Evolutionary conservation across 768 basidiomycete genomes (phyloP).

Genomic region (Flagelloscypha sp.): DNA sequence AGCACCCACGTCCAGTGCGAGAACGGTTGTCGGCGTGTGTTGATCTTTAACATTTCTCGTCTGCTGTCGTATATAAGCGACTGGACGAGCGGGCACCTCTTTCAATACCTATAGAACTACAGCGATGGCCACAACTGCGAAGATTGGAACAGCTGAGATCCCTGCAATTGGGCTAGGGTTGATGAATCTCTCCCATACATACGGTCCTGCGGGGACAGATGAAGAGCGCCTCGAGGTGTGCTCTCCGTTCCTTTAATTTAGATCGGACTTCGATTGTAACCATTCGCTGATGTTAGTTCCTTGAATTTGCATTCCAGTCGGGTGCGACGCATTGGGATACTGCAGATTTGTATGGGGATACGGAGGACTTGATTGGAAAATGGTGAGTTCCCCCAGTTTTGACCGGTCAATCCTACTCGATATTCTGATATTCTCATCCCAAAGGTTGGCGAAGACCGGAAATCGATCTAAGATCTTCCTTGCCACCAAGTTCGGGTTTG

Average conservation of each 20-base stretch:
- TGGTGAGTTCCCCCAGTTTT: slow-evolving; percentile 18
- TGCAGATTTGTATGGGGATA: slow-evolving; percentile 26
- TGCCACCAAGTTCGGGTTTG: slow-evolving; percentile 27
- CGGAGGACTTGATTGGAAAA: slow-evolving; percentile 32
- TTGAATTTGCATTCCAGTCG: slow-evolving; percentile 25
- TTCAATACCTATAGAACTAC: too few species aligned
- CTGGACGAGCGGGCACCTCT: too few species aligned
- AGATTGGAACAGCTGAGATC: slow-evolving; percentile 8
- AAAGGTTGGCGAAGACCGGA: slow-evolving; percentile 30
- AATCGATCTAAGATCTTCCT: slow-evolving; percentile 33
- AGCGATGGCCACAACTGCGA: too few species aligned
- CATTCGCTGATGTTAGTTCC: slow-evolving; percentile 19
- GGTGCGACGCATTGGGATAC: slow-evolving; percentile 37
- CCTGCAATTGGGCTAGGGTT: slow-evolving; percentile 13
- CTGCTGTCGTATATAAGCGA: too few species aligned
- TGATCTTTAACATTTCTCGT: too few species aligned
- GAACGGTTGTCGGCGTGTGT: too few species aligned
- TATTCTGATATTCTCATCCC: background rate
- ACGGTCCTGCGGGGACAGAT: background rate
- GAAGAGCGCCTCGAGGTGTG: slow-evolving; percentile 20
- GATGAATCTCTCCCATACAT: slow-evolving; percentile 13
- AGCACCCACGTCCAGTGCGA: too few species aligned
- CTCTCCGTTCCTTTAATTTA: too few species aligned
- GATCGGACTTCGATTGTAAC: too few species aligned
- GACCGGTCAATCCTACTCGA: background rate